These are phyloP conservation scores for Saturnispora quitensis DNA, from an alignment of 805 yeast species.

Conservation along the genomic window DNA sequence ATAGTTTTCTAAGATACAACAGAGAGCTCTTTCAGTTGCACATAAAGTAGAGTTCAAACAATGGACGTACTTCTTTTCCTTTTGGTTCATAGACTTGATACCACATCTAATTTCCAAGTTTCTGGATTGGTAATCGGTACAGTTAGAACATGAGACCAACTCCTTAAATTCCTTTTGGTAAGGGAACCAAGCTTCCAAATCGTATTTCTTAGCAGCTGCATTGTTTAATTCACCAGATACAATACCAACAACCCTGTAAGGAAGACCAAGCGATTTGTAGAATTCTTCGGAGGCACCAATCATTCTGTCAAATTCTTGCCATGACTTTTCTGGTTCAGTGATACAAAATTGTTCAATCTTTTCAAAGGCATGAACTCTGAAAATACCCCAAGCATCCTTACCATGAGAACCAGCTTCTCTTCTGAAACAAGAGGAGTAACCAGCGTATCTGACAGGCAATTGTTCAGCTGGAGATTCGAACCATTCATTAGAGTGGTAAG, in stretches of 20 bases:
- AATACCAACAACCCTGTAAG: constrained; percentile 95
- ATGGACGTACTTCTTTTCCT: constrained; percentile 95
- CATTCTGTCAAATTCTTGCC: constrained; percentile 97
- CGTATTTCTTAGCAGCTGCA: constrained; percentile 98
- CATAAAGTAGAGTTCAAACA: constrained; percentile 95
- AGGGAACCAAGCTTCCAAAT: constrained; percentile 99
- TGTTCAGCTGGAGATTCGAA: constrained; percentile 96
- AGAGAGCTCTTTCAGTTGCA: constrained; percentile 97
- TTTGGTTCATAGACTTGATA: constrained; percentile 88
- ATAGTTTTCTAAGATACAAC: constrained; percentile 95
- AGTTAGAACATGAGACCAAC: constrained; percentile 95
- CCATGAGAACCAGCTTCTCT: constrained; percentile 99
- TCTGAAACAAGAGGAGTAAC: constrained; percentile 97
- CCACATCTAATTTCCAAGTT: constrained; percentile 98
- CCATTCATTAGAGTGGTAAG: constrained; percentile 97
- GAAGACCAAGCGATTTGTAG: constrained; percentile 83
- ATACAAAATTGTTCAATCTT: constrained; percentile 94
- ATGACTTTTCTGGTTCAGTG: constrained; percentile 96
- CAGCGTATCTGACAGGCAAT: constrained; percentile 93
- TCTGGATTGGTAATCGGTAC: constrained; percentile 98
- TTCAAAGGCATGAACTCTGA: constrained; percentile 97
- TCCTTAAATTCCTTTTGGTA: constrained; percentile 98
- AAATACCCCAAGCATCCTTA: constrained; percentile 99
- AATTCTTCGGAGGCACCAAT: constrained; percentile 85
- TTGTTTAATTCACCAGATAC: constrained; percentile 98